Conservation (phyloP, 1,139 yeast genomes). For the Pichia sp. region DNA sequence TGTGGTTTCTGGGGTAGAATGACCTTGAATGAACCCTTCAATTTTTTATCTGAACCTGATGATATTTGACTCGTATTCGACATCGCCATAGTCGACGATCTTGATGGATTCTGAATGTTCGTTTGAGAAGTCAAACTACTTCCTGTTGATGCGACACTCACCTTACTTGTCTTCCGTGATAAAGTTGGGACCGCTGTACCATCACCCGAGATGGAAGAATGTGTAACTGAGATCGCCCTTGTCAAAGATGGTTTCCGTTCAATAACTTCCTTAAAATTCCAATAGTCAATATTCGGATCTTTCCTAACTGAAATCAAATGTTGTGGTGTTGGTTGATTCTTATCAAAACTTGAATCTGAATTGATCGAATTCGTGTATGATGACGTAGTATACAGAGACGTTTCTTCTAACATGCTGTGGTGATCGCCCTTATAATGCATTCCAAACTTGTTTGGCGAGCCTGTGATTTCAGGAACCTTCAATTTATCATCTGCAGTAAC, state of each 20-base stretch:
- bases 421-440: not conserved
- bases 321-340: slow-evolving; percentile 61
- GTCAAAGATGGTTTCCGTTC: slow-evolving; percentile 26
- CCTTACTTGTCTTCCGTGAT: slow-evolving; percentile 12
- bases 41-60: not conserved
- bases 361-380: slow-evolving; percentile 26
- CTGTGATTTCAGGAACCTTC: not conserved
- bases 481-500: slow-evolving; percentile 7
- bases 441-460: slow-evolving; percentile 5
- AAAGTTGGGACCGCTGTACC: slow-evolving; percentile 12
- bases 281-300: slow-evolving; percentile 49
- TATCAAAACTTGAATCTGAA: slow-evolving; percentile 42
- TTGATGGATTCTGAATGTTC: slow-evolving; percentile 1
- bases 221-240: slow-evolving; percentile 30
- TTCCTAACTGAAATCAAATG: slow-evolving; percentile 39
- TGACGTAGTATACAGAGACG: slow-evolving; percentile 22
- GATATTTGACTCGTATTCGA: not conserved
- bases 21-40: slow-evolving; percentile 51
- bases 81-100: slow-evolving; percentile 3
- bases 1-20: slow-evolving; percentile 64
- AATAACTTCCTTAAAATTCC: slow-evolving; percentile 53
- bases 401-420: slow-evolving; percentile 12
- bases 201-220: slow-evolving; percentile 24
- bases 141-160: slow-evolving; percentile 16
- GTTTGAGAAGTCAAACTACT: slow-evolving; percentile 7